These are phyloP conservation scores for Platanthera zijinensis DNA, from an alignment of 106 monocot genomes.

Conservation along the genomic window DNA sequence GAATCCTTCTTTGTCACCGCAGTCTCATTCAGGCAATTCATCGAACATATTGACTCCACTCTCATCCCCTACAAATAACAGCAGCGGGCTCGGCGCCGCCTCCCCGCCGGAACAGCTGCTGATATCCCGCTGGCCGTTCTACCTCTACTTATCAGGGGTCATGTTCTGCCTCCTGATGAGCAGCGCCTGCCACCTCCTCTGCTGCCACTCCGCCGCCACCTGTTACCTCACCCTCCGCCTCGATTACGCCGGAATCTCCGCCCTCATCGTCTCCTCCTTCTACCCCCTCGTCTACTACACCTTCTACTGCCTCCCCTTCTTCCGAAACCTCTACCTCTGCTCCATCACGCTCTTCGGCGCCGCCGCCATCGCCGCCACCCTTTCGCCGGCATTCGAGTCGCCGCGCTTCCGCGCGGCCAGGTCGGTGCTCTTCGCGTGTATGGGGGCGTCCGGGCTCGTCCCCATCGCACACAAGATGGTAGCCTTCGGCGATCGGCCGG, in stretches of 20 bases:
- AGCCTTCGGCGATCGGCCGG: slow-evolving; percentile 33
- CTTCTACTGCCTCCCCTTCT: slow-evolving; percentile 63
- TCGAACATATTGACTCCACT: not conserved
- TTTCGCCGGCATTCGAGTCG: slow-evolving; percentile 49
- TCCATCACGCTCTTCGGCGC: slow-evolving; percentile 59
- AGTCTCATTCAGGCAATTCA: not conserved
- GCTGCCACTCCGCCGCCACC: slow-evolving; percentile 66
- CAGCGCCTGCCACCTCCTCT: slow-evolving; percentile 72
- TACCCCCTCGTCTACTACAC: slow-evolving; percentile 73
- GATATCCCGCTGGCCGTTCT: slow-evolving; percentile 58
- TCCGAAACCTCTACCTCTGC: slow-evolving; percentile 44
- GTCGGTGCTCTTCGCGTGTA: slow-evolving; percentile 50
- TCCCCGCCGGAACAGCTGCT: not conserved
- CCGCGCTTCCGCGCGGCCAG: slow-evolving; percentile 39
- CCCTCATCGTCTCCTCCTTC: slow-evolving; percentile 79
- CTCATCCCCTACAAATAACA: too few species aligned
- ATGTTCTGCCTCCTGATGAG: slow-evolving; percentile 84
- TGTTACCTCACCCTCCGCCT: slow-evolving; percentile 65
- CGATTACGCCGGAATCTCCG: slow-evolving; percentile 67
- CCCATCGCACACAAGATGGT: slow-evolving; percentile 67
- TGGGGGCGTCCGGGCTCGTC: slow-evolving; percentile 58
- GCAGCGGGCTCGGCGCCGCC: not conserved
- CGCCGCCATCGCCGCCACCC: slow-evolving; percentile 39
- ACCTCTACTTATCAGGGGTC: slow-evolving; percentile 49
- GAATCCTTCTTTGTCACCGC: too few species aligned